Base-by-base conservation (phyloP, 768 basidiomycete species). In the Suillus spraguei region DNA sequence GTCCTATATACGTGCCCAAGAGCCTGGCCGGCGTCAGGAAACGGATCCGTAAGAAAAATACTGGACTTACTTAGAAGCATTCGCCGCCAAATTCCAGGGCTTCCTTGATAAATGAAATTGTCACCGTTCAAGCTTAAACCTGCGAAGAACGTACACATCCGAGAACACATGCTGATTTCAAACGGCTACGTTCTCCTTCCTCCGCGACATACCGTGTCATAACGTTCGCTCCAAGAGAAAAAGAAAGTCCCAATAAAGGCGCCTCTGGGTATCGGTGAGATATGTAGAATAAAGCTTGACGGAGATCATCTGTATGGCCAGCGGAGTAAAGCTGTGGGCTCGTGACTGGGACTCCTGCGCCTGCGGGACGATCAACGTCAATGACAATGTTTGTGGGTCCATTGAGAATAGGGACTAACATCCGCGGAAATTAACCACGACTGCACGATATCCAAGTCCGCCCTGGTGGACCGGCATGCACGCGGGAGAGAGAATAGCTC, bases 161-260 rank as follows among this genome's bases (percentile, higher is more conserved):
- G 20, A 95, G 78, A 20, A 83, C 85, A 76, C 88, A 89, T 36
- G 85, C 91, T 5, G 88, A 85, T 60, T 76, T 76, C 38, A 95
- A 74, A 64, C 90, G 84, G 69, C 86, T 85, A 24, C 78, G 69
- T 42, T 80, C 79, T 16, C 91, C 88, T 72, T 97, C 91, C 77
- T 97, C 90, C 5, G 91, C 94, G 59, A 96, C 78, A 74, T 97
- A 97, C 65, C 93, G 84, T 39, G 94, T 91, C 68, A 99, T 77
- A 41, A 98, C 91, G 72, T 93, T 94, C 49, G 95, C 92, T 49
- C 97, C 97, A 42, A 99, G 85, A 5, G 95, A 97, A 80, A 97
- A 99, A 8, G 96, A 94, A 11, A 97, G 76, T 16, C 92, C 97
- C 20, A 97, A 76, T 42, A 98, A 78, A 4, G 90, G 92, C 0